Conservation (phyloP, 768 basidiomycete species). For the Lactarius evosmus region DNA sequence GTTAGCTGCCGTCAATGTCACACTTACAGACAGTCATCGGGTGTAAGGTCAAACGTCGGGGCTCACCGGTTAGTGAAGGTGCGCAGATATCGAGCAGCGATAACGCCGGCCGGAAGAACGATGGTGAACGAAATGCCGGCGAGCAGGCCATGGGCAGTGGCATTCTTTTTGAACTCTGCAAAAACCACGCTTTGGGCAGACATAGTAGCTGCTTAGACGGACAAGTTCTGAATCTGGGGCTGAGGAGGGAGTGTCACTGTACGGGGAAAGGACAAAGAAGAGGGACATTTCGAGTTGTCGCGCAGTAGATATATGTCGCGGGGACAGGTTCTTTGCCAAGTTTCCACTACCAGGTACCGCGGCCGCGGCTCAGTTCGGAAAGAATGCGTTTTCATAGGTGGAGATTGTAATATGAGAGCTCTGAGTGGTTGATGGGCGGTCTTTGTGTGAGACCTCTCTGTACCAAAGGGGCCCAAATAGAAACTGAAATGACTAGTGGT, state of each 20-base stretch:
- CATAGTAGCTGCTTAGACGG: not conserved
- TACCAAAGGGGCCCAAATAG: not conserved
- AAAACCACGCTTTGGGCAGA: not conserved
- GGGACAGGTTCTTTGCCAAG: too few species aligned
- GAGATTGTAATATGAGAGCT: not conserved
- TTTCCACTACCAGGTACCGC: not conserved
- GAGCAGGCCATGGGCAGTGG: constrained; percentile 5
- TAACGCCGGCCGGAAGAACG: not conserved
- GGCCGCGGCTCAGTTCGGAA: not conserved
- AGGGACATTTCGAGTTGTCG: not conserved
- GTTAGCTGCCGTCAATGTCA: not conserved
- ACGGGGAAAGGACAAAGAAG: not conserved
- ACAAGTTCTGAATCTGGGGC: not conserved
- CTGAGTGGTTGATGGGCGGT: too few species aligned
- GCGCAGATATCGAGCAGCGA: constrained; percentile 17
- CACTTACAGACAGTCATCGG: not conserved
- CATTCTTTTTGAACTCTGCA: not conserved
- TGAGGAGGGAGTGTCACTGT: not conserved
- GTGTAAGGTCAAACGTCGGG: not conserved
- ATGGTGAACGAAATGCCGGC: constrained; percentile 15
- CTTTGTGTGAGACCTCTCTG: too few species aligned
- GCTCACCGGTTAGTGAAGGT: constrained; percentile 19
- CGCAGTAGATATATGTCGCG: not conserved
- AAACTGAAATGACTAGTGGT: not conserved
- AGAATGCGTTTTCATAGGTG: not conserved